Base-by-base conservation (phyloP, 2,329 filamentous ascomycete species). In the Ploettnerulaceae sp. region DNA sequence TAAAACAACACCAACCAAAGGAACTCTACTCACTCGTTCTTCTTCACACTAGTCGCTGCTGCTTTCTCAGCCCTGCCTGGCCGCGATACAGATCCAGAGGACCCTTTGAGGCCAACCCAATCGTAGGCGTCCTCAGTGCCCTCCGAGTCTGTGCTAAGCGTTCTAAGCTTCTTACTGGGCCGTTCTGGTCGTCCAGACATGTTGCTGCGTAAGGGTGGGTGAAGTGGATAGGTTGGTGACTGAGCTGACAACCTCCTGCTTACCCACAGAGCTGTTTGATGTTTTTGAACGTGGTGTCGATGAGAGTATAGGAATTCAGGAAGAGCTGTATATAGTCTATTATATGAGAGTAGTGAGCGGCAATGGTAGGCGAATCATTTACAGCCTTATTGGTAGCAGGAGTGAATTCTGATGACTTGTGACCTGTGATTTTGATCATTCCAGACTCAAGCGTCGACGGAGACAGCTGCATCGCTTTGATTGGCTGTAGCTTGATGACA, bases 61-160 rank as follows among this genome's bases (percentile, higher is more conserved):
- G 55, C 50, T 52, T 49, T 52, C 29, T 52, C 56, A 49, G 53
- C 49, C 45, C 48, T 49, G 44, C 40, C 46, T 12, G 36, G n/a
- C 22, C 38, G 34, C 15, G 39, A 22, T 51, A n/a, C n/a, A 7
- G 9, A 20, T 28, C 22, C 14, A 26, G 35, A 17, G 25, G 36
- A 39, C 2, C 15, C 31, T 22, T 18, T 43, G 28, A 15, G 31
- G 14, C 29, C 48, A 24, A 37, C 37, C 56, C 55, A 61, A 44
- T 60, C 57, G 26, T 51, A 49, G 12, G 45, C 52, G n/a, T 59
- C 56, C 20, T 54, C 54, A 6, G 46, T 49, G 9, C 60, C 59
- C 45, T 62, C 60, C 8, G 58, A 61, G 45, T 62, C 60, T 21
- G 60, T 62, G 52, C 60, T 62, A 34, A 62, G 50, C 37, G 50